Evolutionary conservation across 768 basidiomycete species (phyloP), one percentile per base, ranked within the genome.

Genomic region (Trametes villosa): DNA sequence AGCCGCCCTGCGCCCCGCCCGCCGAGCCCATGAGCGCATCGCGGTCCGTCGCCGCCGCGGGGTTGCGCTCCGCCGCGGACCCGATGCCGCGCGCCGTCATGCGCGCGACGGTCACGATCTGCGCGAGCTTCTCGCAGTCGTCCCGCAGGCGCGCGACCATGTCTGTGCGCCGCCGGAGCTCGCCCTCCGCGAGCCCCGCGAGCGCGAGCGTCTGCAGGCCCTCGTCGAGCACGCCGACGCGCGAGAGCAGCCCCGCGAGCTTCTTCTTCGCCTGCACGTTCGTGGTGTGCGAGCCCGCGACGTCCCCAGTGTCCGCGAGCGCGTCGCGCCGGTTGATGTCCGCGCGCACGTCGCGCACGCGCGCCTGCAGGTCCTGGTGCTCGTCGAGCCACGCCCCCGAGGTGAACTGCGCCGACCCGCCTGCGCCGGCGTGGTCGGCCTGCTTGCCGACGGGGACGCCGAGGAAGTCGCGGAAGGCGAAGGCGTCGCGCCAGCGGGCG

Each of bases 301-400:
- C 76, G 76, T 95, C 93, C 13, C 86, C 86, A 41, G 83, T 81
- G 62, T 89, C 85, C 4, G 88, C 83, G 59, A 96, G 83, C 0
- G 93, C 87, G 73, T 97, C 94, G 50, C 96, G 88, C 71, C 89
- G 85, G 76, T 93, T 89, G 74, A 97, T 83, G 65, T 91, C 87
- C 4, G 94, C 89, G 66, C 94, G 89, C 61, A 96, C 82, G 67
- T 88, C 86, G 38, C 96, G 87, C 45, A 94, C 80, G 31, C 86
- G 83, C 15, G 85, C 77, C 71, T 93, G 91, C 9, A 96, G 75
- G 53, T 89, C 87, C 53, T 84, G 75, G 68, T 95, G 92, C 74
- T 97, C 96, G 62, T 95, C 91, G 17, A 97, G 82, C 96, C 96
- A 98, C 42, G 86, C 85, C 9, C 92, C 78, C 1, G 85, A 80